phyloP scores from a whole-genome alignment of 108 stramenopile genomes.

The Cyclotella choctawhatcheeana region DNA sequence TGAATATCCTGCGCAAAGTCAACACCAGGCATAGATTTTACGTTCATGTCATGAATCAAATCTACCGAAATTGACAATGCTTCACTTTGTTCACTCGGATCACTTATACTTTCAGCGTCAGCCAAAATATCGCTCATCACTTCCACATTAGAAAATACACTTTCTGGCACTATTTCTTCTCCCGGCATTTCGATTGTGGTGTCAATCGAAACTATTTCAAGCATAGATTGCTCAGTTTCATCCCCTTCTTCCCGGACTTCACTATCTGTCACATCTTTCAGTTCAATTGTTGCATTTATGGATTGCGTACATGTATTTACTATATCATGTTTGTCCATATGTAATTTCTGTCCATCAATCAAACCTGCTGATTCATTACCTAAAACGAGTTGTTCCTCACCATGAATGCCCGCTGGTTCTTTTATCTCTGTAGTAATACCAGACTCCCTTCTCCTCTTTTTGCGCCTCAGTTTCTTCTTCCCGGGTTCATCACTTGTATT shows the following conservation, averaged over 20 bases:
- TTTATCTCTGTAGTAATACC: not conserved
- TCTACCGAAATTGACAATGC: not conserved
- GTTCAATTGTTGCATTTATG: conserved; percentile 1
- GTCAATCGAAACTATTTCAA: conserved; percentile 4
- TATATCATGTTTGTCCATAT: not conserved
- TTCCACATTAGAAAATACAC: not conserved
- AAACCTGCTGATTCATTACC: not conserved
- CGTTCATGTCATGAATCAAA: not conserved
- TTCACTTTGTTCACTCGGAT: not conserved
- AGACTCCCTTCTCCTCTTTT: not conserved
- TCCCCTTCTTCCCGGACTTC: conserved; percentile 9
- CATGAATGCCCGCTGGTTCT: not conserved
- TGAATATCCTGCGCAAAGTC: too few species aligned
- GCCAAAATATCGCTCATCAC: not conserved
- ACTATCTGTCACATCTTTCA: not conserved
- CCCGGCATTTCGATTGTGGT: not conserved
- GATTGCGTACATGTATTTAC: not conserved
- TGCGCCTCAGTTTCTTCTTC: conserved; percentile 20
- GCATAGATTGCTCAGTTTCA: not conserved
- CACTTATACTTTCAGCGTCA: not conserved
- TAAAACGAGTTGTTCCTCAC: not conserved
- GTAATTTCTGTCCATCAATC: not conserved
- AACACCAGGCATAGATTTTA: not conserved
- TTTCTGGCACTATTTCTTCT: not conserved
- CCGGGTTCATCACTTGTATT: not conserved